Base-by-base conservation (phyloP, 805 yeast genomes). In the Candida odintsovae region DNA sequence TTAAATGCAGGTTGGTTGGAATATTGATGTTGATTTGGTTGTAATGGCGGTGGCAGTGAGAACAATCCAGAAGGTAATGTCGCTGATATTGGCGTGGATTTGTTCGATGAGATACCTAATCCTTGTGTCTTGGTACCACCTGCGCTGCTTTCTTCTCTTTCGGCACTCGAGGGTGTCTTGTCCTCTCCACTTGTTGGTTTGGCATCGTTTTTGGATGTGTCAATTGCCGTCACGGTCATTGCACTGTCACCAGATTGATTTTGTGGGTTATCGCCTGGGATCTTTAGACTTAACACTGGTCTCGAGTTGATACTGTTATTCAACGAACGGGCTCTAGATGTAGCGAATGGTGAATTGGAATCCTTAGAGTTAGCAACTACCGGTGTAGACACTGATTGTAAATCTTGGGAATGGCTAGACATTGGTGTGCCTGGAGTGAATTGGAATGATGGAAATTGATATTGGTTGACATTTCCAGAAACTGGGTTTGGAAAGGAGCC, bases 21-120 rank as follows among this genome's bases (percentile, higher is more conserved):
- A 4, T 33, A 26, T 36, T n/a, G 29, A 35, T 41, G 43, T 8
- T 37, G 23, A 15, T 41, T 38, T 23, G 33, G 37, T 21, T 40
- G 46, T 18, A 64, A 57, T 8, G 68, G 69, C n/a, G 61, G 67
- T 0, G 69, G 70, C 29, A 67, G 49, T 26, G 57, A 48, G 42
- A 61, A 57, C 7, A 64, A 53, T 5, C 61, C 63, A 20, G 62
- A 59, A 9, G 71, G 71, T 43, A 63, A 18, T 11, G 49, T 45
- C 15, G 49, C 51, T 18, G 51, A 46, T 18, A 46, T 31, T 21
- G 51, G 49, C 6, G 50, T 48, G 8, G 50, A 44, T 21, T 42
- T 48, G 38, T 44, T 52, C 11, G 53, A 49, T 5, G 50, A 45
- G 1, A 50, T 38, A 0, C 57, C 63, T 19, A 55, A 21, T 0